Base-by-base conservation (phyloP, 1,284 basidiomycete genomes). In the Cutaneotrichosporon sp. region DNA sequence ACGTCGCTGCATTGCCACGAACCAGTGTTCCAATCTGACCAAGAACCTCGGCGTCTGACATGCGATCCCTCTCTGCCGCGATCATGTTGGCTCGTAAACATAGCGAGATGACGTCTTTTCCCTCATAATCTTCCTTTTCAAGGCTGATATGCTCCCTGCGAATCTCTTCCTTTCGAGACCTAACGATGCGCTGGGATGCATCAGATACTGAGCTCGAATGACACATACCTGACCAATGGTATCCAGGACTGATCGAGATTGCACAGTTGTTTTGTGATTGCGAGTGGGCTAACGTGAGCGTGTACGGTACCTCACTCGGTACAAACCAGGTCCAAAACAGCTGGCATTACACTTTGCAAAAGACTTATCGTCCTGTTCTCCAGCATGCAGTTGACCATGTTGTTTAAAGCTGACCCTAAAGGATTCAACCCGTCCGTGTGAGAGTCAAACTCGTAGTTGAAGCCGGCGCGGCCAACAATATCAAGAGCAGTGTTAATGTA, bases 1-100 rank as follows among this genome's bases (percentile, higher is more conserved):
- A n/a, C 21, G 17, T 37, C 5, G 20, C 17, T 9, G 20, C 9
- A 9, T 8, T 22, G 3, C 12, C 8, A 60, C 70, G 51, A 42
- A 90, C 79, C 66, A 90, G 86, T 0, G 85, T 88, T 9, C 84
- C 83, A 56, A 90, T 86, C 69, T 89, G 87, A 55, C 81, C 85
- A 20, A 85, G 74, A 2, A 86, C 82, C 64, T 90, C 87, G 12
- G 79, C 75, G 39, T 82, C 80, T 4, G 81, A 80, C 77, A 90
- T 80, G 21, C 77, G 76, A 65, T 86, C 80, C 0, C 76, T 74
- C 1, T 78, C 70, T 5, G 74, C 69, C 8, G 84, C 64, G 2
- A 80, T 77, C 61, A 81, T 71, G 66, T 84, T 85, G 3, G 84
- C 84, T 36, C 79, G 80, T 10, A 58, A 49, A 54, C 84, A 76